Base-by-base conservation (phyloP, 495 filamentous ascomycete genomes). In the Aspergillus ostianus region DNA sequence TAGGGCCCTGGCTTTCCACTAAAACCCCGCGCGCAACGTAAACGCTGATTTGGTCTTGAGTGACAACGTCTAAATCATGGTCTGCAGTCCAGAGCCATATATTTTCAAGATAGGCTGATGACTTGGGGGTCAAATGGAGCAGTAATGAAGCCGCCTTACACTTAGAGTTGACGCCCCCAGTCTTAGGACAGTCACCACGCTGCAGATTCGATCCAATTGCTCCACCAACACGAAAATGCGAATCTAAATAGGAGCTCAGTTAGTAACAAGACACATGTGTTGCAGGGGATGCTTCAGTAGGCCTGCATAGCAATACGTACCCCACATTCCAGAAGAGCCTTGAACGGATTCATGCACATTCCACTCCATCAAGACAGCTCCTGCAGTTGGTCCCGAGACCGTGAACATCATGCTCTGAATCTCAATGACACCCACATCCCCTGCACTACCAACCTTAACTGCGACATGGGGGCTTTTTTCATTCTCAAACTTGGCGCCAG, bases 331-430 rank as follows among this genome's bases (percentile, higher is more conserved):
- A 17, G 82, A 80, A 0, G 86, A 83, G 47, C 89, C 91, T 53
- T 87, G 84, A 4, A 70, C 67, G 0, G 76, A 71, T 21, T 83
- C 77, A 12, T 78, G 83, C 4, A 95, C 67, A 70, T 97, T 96
- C 90, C 90, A 97, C 68, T 97, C 81, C 66, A 95, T 79, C 30
- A 97, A 72, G 59, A 94, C 85, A 21, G 90, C 90, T 47, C 92
- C 92, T 19, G 92, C 90, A 58, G 88, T 85, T 0, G 88, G 74
- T 84, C 92, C 64, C 82, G 77, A 48, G 84, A 92, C 60, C 0
- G 66, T 73, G 67, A 96, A 91, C 50, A 96, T 77, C 59, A 96
- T 76, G 56, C 93, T 90, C 0, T 84, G 85, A 64, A 94, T 90
- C 72, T 96, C 91, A 29, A 92, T 82, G 17, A 75, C 71, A 29